Base-by-base conservation (phyloP, 164 flowering plant genomes). In the Aristolochia contorta region DNA sequence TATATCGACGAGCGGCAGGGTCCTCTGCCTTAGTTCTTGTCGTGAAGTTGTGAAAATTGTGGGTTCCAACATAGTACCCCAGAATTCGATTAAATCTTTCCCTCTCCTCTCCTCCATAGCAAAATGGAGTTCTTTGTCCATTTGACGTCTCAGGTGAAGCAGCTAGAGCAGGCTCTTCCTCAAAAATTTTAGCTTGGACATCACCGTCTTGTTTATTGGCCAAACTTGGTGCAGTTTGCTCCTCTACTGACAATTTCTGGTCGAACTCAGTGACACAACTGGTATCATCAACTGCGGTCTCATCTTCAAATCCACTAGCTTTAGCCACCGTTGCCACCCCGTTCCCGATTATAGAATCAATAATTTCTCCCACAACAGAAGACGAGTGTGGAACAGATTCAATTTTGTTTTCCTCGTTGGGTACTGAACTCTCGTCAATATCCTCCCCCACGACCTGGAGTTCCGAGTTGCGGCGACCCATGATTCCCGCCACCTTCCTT, bases 31-130 rank as follows among this genome's bases (percentile, higher is more conserved):
- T 94, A 0, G 78, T 94, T 74, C 96, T 74, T 12, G 96, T 82
- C 0, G 99, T 94, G 64, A 85, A 88, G 61, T 94, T 94, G 52
- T 88, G 97, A 69, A 91, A 94, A 60, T 94, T 94, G 58, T 94
- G 97, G 14, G 95, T 86, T 20, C 99, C 99, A 18, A 78, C 87
- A 59, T 79, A 93, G 49, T 65, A 56, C 54, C 75, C 78, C 66
- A 93, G 73, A 64, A 88, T 85, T 66, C 85, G 71, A 59, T 86
- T 91, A 59, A 94, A 86, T 75, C 87, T 85, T 67, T 84, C 86
- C 73, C 47, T 94, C 75, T 81, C 93, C 75, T 75, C 58, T 67
- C 85, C 95, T 0, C 89, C 93, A 60, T 90, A 94, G 62, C 67
- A 64, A 68, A 88, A 90, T 24, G 56, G 56, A 21, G 56, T n/a